phyloP scores from a whole-genome alignment of 495 filamentous ascomycete species.

The Talaromyces trachyspermus region DNA sequence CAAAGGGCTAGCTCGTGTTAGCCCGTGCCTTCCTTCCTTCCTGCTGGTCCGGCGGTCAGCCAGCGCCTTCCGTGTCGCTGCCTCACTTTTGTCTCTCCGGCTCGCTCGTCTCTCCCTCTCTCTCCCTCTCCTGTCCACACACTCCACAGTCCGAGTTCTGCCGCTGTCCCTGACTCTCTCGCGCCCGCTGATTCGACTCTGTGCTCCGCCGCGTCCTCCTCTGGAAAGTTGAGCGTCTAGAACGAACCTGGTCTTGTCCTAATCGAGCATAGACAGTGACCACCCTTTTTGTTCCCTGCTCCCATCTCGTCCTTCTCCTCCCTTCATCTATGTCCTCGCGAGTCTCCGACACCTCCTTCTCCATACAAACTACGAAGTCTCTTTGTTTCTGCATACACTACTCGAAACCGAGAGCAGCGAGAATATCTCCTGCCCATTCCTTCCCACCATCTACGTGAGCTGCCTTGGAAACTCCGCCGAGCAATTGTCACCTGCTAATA shows the following conservation, averaged over 20 bases:
- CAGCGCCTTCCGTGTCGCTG: constrained; percentile 39
- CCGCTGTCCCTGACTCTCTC: background rate
- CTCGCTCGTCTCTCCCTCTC: too few relatives aligned
- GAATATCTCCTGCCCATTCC: too few relatives aligned
- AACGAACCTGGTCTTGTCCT: background rate
- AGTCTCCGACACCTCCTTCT: too few relatives aligned
- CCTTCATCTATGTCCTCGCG: too few relatives aligned
- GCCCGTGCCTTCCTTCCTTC: constrained; percentile 3
- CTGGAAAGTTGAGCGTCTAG: background rate
- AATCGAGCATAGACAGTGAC: background rate
- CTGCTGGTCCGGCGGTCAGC: constrained; percentile 19
- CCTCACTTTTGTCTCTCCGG: constrained; percentile 45
- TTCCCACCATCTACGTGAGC: too few relatives aligned
- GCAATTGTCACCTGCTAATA: background rate
- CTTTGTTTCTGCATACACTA: too few relatives aligned
- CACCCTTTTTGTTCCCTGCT: background rate
- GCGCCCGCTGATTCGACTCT: background rate
- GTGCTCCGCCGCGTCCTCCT: too few relatives aligned
- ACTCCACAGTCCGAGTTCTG: background rate
- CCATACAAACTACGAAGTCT: too few relatives aligned
- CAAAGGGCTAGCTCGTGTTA: background rate
- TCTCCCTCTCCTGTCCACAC: constrained; percentile 11
- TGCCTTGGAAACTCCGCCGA: background rate
- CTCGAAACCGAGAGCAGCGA: too few relatives aligned
- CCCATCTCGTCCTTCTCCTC: too few relatives aligned